Percentiles rank a stretch among this genome's conserved stretches.
Evolutionary conservation across 73 alveolate species (phyloP).

Genomic region (Paramecium primaurelia): DNA sequence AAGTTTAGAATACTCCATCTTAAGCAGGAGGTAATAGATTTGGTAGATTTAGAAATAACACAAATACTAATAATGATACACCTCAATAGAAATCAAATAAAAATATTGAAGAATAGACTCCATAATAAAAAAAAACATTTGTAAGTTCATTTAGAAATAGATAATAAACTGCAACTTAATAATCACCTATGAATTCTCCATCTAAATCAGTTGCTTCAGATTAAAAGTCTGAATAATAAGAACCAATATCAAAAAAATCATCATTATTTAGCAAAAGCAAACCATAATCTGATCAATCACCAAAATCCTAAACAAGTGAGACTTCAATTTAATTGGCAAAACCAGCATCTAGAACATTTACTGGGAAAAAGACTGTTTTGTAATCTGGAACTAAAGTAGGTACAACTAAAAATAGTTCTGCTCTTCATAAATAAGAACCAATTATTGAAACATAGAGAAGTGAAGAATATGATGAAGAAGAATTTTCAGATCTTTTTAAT

Average conservation of each 20-base stretch:
- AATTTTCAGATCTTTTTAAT: not conserved
- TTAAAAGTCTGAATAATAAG: not conserved
- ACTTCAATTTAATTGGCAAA: not conserved
- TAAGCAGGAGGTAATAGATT: not conserved
- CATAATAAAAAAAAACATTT: not conserved
- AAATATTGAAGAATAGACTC: not conserved
- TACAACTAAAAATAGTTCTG: not conserved
- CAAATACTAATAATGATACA: not conserved
- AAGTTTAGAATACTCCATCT: not conserved
- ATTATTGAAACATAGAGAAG: constrained; percentile 18
- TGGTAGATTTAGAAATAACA: not conserved
- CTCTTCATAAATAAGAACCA: not conserved
- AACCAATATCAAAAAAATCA: not conserved
- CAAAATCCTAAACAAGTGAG: not conserved
- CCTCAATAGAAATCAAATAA: not conserved
- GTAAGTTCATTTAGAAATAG: not conserved
- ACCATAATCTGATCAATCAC: not conserved
- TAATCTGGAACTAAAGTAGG: not conserved
- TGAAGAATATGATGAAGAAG: constrained; percentile 40
- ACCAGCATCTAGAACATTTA: not conserved
- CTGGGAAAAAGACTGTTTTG: not conserved
- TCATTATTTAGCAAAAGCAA: not conserved
- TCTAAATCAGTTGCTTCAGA: not conserved
- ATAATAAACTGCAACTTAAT: not conserved
- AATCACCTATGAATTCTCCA: not conserved